These are phyloP conservation scores for Haematococcus lacustris DNA, from an alignment of 139 green algal species.

Conservation along the genomic window DNA sequence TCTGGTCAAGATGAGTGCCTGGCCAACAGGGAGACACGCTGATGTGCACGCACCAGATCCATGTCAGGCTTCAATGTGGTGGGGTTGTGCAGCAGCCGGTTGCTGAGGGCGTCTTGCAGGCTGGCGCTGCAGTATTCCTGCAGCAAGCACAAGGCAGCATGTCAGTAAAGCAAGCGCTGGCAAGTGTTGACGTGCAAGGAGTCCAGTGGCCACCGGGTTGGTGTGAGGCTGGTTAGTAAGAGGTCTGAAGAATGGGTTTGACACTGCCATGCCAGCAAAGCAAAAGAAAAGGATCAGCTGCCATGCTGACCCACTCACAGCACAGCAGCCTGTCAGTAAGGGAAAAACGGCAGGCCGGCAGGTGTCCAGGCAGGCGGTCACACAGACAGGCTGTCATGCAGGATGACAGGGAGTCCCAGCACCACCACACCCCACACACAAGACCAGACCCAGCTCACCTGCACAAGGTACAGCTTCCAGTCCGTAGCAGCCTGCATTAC, in stretches of 20 bases:
- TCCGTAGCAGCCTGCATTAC: background rate
- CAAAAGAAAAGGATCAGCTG: background rate
- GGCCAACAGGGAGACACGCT: background rate
- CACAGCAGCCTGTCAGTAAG: background rate
- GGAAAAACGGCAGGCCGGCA: background rate
- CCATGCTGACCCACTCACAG: background rate
- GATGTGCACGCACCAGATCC: background rate
- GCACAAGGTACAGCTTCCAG: conserved; percentile 23
- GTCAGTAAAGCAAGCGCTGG: too few species aligned
- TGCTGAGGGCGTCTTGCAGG: background rate
- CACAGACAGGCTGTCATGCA: background rate
- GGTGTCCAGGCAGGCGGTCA: background rate
- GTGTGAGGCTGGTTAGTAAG: background rate
- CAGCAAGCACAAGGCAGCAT: background rate
- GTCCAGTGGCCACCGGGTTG: too few species aligned
- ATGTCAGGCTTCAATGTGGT: background rate
- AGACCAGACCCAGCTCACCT: background rate
- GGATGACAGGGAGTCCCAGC: background rate
- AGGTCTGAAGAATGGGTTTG: background rate
- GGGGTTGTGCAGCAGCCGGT: background rate
- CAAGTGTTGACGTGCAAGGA: background rate
- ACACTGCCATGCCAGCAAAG: background rate
- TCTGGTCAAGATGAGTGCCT: background rate
- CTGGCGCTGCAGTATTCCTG: conserved; percentile 4
- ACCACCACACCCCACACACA: conserved; percentile 2